phyloP scores from a whole-genome alignment of 345 rosid species.

The Gynandropsis gynandra region DNA sequence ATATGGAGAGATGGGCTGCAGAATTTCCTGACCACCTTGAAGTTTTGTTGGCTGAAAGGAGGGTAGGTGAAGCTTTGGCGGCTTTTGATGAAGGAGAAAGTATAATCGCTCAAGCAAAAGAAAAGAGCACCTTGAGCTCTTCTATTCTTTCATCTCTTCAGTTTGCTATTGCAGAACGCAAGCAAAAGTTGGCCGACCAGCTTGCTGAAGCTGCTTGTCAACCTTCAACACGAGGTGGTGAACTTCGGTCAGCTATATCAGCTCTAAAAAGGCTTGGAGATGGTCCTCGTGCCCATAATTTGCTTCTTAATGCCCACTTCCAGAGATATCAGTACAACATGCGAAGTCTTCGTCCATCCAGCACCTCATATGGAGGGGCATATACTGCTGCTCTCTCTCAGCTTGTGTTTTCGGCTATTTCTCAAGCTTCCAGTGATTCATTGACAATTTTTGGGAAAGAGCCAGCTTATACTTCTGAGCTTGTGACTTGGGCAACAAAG shows the following conservation, averaged over 20 bases:
- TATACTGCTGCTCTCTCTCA: slow-evolving; percentile 98
- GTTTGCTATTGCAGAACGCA: slow-evolving; percentile 53
- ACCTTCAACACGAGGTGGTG: slow-evolving; percentile 85
- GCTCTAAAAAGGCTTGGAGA: slow-evolving; percentile 98
- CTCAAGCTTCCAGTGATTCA: slow-evolving; percentile 94
- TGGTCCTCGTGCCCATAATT: slow-evolving; percentile 90
- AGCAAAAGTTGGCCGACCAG: slow-evolving; percentile 90
- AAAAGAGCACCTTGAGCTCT: slow-evolving; percentile 43
- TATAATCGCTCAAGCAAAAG: slow-evolving; percentile 54
- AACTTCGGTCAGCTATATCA: slow-evolving; percentile 86
- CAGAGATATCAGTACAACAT: slow-evolving; percentile 82
- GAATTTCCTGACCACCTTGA: slow-evolving; percentile 93
- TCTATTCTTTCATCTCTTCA: slow-evolving; percentile 44
- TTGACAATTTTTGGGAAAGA: slow-evolving; percentile 75
- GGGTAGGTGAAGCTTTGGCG: slow-evolving; percentile 86
- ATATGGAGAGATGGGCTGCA: slow-evolving; percentile 71
- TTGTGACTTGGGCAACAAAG: slow-evolving; percentile 96
- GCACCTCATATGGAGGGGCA: slow-evolving; percentile 97
- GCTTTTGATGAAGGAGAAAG: slow-evolving; percentile 85
- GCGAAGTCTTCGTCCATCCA: slow-evolving; percentile 95
- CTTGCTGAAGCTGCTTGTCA: slow-evolving; percentile 96
- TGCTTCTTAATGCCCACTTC: slow-evolving; percentile 84
- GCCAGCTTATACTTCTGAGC: slow-evolving; percentile 88
- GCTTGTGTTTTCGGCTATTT: slow-evolving; percentile 90
- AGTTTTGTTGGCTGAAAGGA: slow-evolving; percentile 90